These are phyloP conservation scores for Fusarium acutatum DNA, from an alignment of 2,329 filamentous ascomycete genomes.

Conservation along the genomic window DNA sequence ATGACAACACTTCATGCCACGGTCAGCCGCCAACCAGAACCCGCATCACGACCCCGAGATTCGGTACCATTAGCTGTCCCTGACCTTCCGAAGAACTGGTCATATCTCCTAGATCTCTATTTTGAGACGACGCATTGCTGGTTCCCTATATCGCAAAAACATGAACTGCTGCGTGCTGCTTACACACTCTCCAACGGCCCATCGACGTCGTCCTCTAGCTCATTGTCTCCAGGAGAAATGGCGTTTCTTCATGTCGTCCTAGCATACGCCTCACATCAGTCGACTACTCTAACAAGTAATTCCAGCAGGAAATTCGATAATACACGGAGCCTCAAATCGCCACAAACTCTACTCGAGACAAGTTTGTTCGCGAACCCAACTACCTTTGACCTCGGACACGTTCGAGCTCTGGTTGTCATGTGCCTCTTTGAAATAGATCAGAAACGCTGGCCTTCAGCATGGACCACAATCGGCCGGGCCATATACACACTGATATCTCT, in stretches of 20 bases:
- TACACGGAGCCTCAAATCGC: accelerated
- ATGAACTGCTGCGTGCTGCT: background rate
- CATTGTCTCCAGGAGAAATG: background rate
- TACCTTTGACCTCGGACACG: background rate
- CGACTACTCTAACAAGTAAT: background rate
- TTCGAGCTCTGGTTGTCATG: background rate
- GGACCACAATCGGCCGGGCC: background rate
- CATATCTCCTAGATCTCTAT: background rate
- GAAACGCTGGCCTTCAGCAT: background rate
- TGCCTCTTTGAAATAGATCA: background rate
- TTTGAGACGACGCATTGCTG: constrained; percentile 5
- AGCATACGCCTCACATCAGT: background rate
- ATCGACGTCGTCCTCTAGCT: background rate
- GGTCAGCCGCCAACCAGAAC: accelerated
- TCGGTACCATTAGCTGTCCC: accelerated
- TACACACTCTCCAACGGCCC: background rate
- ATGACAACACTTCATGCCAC: accelerated
- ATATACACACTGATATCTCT: background rate
- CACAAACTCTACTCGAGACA: background rate
- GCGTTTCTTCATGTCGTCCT: constrained; percentile 1
- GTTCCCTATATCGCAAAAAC: constrained; percentile 4
- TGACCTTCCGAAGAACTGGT: background rate
- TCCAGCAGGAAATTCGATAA: accelerated
- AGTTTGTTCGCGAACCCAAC: background rate
- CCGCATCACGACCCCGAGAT: accelerated